These are phyloP conservation scores for Glycine soja DNA, from an alignment of 306 rosid genomes.

Conservation along the genomic window DNA sequence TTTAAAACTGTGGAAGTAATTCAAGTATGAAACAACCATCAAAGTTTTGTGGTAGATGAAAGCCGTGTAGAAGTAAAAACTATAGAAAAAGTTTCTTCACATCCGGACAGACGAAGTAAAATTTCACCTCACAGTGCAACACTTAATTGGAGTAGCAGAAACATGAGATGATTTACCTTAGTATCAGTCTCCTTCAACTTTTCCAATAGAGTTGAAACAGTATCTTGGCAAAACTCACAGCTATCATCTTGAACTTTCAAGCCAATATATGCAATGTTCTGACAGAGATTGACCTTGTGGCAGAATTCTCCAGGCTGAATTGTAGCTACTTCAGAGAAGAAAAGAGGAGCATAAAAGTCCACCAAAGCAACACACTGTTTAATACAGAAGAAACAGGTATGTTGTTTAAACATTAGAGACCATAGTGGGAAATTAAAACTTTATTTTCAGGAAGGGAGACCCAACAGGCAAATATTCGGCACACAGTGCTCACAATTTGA, in stretches of 20 bases:
- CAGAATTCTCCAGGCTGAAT: conserved; percentile 71
- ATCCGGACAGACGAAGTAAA: conserved; percentile 29
- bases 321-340: conserved; percentile 70
- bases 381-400: conserved; percentile 26
- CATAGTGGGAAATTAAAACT: conserved; percentile 1
- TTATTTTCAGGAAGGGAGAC: too few relatives aligned
- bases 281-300: conserved; percentile 71
- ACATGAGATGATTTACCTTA: conserved; percentile 58
- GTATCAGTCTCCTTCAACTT: conserved; percentile 85
- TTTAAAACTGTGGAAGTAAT: conserved; percentile 15
- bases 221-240: conserved; percentile 72
- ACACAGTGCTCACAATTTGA: too few relatives aligned
- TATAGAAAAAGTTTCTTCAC: conserved; percentile 6
- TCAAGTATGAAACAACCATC: neutral
- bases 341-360: conserved; percentile 80
- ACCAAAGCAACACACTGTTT: conserved; percentile 77
- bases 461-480: too few relatives aligned
- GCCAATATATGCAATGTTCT: conserved; percentile 55
- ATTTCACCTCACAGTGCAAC: neutral
- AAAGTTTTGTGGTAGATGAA: conserved; percentile 1
- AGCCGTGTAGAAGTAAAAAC: neutral
- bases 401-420: conserved; percentile 12
- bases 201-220: conserved; percentile 62
- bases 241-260: conserved; percentile 64
- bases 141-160: conserved; percentile 16